These are phyloP conservation scores for Trichoderma erinaceum DNA, from an alignment of 495 filamentous ascomycete species.

Conservation along the genomic window DNA sequence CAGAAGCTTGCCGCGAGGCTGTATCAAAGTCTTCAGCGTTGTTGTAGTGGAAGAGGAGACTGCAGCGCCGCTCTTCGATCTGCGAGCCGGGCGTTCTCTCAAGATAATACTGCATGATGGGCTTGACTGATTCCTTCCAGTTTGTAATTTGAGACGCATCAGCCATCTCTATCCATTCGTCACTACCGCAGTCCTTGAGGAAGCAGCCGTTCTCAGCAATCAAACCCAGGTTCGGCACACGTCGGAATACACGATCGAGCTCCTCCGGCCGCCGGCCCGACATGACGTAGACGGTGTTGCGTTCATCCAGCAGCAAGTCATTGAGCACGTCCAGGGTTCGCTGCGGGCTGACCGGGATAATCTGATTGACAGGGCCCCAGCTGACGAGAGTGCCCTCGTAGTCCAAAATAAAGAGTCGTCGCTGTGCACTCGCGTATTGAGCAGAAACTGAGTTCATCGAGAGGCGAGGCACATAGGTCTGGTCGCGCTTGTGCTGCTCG, in stretches of 20 bases:
- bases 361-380: constrained; percentile 70
- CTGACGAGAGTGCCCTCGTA: constrained; percentile 88
- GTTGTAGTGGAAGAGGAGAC: constrained; percentile 80
- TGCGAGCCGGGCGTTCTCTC: constrained; percentile 80
- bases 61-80: constrained; percentile 82
- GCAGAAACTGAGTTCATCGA: constrained; percentile 57
- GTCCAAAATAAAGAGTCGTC: constrained; percentile 80
- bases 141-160: constrained; percentile 56
- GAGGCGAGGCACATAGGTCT: constrained; percentile 75
- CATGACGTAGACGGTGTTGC: constrained; percentile 91
- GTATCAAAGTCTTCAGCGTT: constrained; percentile 66
- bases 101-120: constrained; percentile 78
- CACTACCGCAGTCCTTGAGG: constrained; percentile 60
- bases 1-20: constrained; percentile 70
- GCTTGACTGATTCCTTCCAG: constrained; percentile 73
- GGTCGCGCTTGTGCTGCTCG: constrained; percentile 75
- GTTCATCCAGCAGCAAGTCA: constrained; percentile 67
- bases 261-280: constrained; percentile 78
- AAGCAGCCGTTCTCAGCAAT: constrained; percentile 94
- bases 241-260: constrained; percentile 74
- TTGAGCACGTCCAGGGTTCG: constrained; percentile 73
- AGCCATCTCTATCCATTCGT: constrained; percentile 66
- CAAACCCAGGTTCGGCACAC: constrained; percentile 70
- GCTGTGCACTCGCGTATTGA: constrained; percentile 55
- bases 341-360: constrained; percentile 70